These are phyloP conservation scores for Hyaloscypha bicolor DNA, from an alignment of 495 filamentous ascomycete species.

Conservation along the genomic window DNA sequence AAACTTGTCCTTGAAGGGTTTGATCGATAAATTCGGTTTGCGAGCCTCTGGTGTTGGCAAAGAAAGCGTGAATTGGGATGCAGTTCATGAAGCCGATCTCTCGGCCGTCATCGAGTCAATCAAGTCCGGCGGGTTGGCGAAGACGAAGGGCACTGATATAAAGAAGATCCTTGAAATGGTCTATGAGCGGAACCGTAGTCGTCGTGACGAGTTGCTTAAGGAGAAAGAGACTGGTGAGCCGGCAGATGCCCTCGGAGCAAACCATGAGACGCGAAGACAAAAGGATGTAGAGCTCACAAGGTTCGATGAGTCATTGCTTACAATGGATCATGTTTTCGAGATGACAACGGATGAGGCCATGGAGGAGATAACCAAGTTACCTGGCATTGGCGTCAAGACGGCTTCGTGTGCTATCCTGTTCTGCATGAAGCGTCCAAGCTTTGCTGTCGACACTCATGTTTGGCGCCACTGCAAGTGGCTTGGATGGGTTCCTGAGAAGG, in stretches of 20 bases:
- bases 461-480: slow-evolving; percentile 82
- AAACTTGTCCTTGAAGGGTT: slow-evolving; percentile 67
- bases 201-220: slow-evolving; percentile 36
- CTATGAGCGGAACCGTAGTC: slow-evolving; percentile 63
- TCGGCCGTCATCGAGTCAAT: slow-evolving; percentile 73
- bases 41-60: slow-evolving; percentile 41
- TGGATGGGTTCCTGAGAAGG: slow-evolving; percentile 72
- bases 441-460: slow-evolving; percentile 87
- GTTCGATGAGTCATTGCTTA: slow-evolving; percentile 57
- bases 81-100: slow-evolving; percentile 64
- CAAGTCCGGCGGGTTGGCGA: slow-evolving; percentile 68
- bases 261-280: slow-evolving; percentile 35
- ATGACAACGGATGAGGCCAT: slow-evolving; percentile 71
- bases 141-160: slow-evolving; percentile 74
- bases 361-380: slow-evolving; percentile 70
- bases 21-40: slow-evolving; percentile 69
- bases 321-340: slow-evolving; percentile 76
- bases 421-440: slow-evolving; percentile 74
- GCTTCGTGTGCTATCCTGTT: slow-evolving; percentile 85
- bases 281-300: slow-evolving; percentile 44
- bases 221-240: slow-evolving; percentile 36
- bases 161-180: slow-evolving; percentile 83
- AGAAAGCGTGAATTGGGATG: slow-evolving; percentile 89
- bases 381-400: slow-evolving; percentile 90
- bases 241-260: slow-evolving; percentile 32